Evolutionary conservation across 2,329 filamentous ascomycete genomes (phyloP), one percentile per base, ranked within the genome.

Genomic region (Cladosporium sp.): DNA sequence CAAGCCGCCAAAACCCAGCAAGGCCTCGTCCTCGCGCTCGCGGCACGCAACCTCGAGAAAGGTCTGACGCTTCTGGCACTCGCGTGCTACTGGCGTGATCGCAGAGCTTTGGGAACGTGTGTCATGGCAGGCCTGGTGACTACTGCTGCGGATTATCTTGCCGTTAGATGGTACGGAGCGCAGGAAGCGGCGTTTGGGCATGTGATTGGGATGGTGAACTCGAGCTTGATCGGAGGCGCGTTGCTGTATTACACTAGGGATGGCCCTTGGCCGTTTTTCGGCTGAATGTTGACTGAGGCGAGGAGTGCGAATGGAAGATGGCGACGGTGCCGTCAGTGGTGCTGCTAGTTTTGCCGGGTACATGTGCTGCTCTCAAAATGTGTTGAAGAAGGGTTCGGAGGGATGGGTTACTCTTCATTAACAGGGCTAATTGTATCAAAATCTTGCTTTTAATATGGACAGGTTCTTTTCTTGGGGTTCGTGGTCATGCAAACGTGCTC

Each of bases 31-130:
- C 59, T 63, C 37, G 67, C 69, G 7, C 63, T 71, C 15, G 69
- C 69, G 7, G 65, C 67, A 20, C 59, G 70, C 19, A 72, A 72
- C 39, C 58, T 72, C 3, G 65, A 70, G 45, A 68, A 72, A 34
- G 70, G 69, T 19, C 61, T 67, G 4, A 47, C 71, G 55, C 51
- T 72, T 9, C 59, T 72, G 39, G 67, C 70, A 25, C 64, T 72
- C 34, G 70, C 65, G 15, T 63, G 61, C 38, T 71, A 70, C 45
- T 66, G 64, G n/a, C 58, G 68, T 22, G 70, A 72, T 61, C 55
- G 70, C 15, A 64, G 59, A 52, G 66, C 68, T 40, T 55, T 72
- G 59, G 70, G 70, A 0, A 61, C 69, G 40, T 65, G 64, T 37
- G 54, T 70, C n/a, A 62, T 61, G 40, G 59, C 62, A 22, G 65